These are phyloP conservation scores for Rhodocollybia butyracea DNA, from an alignment of 768 basidiomycete genomes.

Conservation along the genomic window DNA sequence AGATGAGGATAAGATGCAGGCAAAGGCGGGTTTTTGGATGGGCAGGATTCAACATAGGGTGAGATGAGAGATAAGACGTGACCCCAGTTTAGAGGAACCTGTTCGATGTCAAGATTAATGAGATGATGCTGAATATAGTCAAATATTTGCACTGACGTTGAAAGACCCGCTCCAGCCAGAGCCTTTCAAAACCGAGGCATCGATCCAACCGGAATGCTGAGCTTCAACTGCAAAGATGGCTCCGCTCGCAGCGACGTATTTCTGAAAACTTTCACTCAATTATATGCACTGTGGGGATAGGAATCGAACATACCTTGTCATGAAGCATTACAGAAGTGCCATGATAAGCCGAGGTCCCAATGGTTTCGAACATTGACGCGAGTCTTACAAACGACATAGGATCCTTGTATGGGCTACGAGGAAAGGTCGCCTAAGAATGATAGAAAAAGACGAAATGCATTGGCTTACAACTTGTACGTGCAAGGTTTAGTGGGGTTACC, in stretches of 20 bases:
- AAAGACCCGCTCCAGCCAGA: slow-evolving; percentile 59
- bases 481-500: slow-evolving; percentile 45
- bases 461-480: slow-evolving; percentile 55
- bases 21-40: slow-evolving; percentile 18
- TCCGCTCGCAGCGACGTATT: slow-evolving; percentile 38
- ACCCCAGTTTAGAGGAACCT: slow-evolving; percentile 39
- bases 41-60: slow-evolving; percentile 51
- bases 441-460: neutral
- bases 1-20: slow-evolving; percentile 34
- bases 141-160: slow-evolving; percentile 36
- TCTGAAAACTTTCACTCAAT: slow-evolving; percentile 11
- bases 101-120: neutral
- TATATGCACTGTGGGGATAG: slow-evolving; percentile 20
- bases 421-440: neutral
- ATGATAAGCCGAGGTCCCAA: slow-evolving; percentile 45
- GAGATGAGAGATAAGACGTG: slow-evolving; percentile 38
- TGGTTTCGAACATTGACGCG: slow-evolving; percentile 50
- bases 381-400: slow-evolving; percentile 46
- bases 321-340: slow-evolving; percentile 42
- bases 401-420: slow-evolving; percentile 39
- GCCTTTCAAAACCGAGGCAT: slow-evolving; percentile 41
- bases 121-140: slow-evolving; percentile 5
- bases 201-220: slow-evolving; percentile 63
- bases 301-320: slow-evolving; percentile 32
- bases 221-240: slow-evolving; percentile 54